Percentiles rank a stretch among this genome's conserved stretches.
phyloP scores from a whole-genome alignment of 2,329 filamentous ascomycete species.

The Pseudogymnoascus verrucosus region DNA sequence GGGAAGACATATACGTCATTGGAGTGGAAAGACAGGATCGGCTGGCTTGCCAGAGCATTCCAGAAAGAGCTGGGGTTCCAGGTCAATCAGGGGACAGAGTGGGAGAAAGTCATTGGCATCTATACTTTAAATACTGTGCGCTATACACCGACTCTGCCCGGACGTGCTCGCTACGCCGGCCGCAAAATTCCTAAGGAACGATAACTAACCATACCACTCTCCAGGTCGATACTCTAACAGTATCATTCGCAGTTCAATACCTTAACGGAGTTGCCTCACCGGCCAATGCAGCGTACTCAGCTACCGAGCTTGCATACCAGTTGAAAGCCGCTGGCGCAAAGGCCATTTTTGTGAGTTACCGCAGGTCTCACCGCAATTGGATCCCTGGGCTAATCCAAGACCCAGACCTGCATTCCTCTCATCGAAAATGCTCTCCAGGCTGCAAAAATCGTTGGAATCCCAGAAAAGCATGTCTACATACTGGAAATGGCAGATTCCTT shows the following conservation, averaged over 20 bases:
- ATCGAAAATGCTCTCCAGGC: constrained; percentile 58
- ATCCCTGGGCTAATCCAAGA: not conserved
- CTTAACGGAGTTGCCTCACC: constrained; percentile 64
- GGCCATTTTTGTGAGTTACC: constrained; percentile 45
- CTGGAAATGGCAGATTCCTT: constrained; percentile 49
- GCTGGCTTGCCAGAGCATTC: constrained; percentile 57
- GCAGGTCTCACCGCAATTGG: not conserved
- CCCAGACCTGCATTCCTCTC: constrained; percentile 54
- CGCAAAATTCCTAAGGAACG: not conserved
- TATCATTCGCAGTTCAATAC: constrained; percentile 67
- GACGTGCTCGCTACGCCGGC: not conserved
- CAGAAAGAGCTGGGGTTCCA: constrained; percentile 61
- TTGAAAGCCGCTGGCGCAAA: constrained; percentile 60
- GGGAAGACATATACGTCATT: constrained; percentile 55
- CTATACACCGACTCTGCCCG: constrained; percentile 5
- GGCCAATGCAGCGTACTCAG: constrained; percentile 67
- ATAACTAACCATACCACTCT: not conserved
- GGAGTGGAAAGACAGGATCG: constrained; percentile 56
- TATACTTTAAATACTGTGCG: constrained; percentile 68
- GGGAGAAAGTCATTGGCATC: constrained; percentile 66
- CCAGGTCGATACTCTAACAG: constrained; percentile 62
- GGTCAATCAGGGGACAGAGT: constrained; percentile 60
- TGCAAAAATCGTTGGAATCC: constrained; percentile 53
- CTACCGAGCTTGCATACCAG: constrained; percentile 63
- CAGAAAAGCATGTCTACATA: constrained; percentile 57